Evolutionary conservation across 148 eudicot species (phyloP).

Genomic region (Polygonum maritimum): DNA sequence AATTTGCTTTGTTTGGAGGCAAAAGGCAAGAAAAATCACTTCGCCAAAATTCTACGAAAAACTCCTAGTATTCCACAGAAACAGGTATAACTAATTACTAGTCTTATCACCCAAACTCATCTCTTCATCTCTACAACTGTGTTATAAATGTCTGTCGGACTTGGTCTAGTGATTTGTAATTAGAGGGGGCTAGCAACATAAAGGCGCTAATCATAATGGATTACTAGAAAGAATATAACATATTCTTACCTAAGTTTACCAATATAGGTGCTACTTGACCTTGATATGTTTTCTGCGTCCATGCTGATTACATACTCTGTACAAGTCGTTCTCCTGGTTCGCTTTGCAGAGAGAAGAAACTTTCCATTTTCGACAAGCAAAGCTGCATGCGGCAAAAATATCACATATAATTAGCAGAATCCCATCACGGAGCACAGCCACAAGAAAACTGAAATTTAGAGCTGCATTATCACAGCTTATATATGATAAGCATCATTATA

Average conservation of each 20-base stretch:
- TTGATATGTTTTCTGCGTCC: slow-evolving; percentile 84
- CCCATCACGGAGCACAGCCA: not conserved
- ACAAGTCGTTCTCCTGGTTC: slow-evolving; percentile 70
- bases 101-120: not conserved
- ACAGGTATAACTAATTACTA: not conserved
- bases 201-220: not conserved
- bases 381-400: slow-evolving; percentile 29
- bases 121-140: not conserved
- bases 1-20: not conserved
- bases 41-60: not conserved
- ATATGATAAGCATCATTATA: not conserved
- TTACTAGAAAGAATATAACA: not conserved
- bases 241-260: slow-evolving; percentile 64
- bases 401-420: not conserved
- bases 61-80: not conserved
- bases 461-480: not conserved
- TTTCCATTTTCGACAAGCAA: slow-evolving; percentile 85
- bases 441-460: not conserved
- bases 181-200: not conserved
- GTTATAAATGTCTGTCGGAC: not conserved
- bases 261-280: slow-evolving; percentile 75
- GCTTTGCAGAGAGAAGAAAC: slow-evolving; percentile 88
- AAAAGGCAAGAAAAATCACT: no score
- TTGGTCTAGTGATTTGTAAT: not conserved
- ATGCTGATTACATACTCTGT: slow-evolving; percentile 88